phyloP scores from a whole-genome alignment of 202 grass and related monocot species.

The Setaria italica region DNA sequence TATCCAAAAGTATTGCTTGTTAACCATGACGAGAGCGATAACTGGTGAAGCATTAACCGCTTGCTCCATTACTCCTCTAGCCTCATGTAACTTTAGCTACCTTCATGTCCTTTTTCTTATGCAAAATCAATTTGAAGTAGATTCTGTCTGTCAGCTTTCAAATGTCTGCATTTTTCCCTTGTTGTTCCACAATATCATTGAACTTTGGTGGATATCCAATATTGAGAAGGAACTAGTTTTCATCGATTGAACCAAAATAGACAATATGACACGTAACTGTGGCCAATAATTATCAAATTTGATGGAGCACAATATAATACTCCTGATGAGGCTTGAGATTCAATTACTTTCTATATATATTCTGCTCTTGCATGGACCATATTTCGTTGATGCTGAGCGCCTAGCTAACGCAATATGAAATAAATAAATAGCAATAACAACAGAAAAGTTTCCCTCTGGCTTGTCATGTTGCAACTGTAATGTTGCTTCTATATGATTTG shows the following conservation, averaged over 20 bases:
- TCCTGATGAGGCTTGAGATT: not conserved
- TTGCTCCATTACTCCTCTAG: slow-evolving; percentile 12
- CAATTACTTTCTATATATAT: not conserved
- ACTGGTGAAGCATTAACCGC: not conserved
- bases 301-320: slow-evolving; percentile 2
- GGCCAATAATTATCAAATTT: not conserved
- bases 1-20: slow-evolving; percentile 7
- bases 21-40: not conserved
- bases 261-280: not conserved
- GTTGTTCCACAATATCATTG: slow-evolving; percentile 10
- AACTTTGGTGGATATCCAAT: slow-evolving; percentile 23
- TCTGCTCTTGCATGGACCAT: not conserved
- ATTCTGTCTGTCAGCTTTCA: not conserved
- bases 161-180: not conserved
- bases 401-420: not conserved
- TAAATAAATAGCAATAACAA: not conserved
- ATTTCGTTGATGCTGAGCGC: not conserved
- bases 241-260: not conserved
- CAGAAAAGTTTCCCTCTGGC: not conserved
- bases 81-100: slow-evolving; percentile 18
- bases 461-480: not conserved
- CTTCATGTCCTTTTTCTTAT: not conserved
- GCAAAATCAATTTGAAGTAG: slow-evolving; percentile 18
- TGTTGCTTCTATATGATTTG: not conserved
- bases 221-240: slow-evolving; percentile 19